Base-by-base conservation (phyloP, 345 rosid genomes). In the Hypericum perforatum region DNA sequence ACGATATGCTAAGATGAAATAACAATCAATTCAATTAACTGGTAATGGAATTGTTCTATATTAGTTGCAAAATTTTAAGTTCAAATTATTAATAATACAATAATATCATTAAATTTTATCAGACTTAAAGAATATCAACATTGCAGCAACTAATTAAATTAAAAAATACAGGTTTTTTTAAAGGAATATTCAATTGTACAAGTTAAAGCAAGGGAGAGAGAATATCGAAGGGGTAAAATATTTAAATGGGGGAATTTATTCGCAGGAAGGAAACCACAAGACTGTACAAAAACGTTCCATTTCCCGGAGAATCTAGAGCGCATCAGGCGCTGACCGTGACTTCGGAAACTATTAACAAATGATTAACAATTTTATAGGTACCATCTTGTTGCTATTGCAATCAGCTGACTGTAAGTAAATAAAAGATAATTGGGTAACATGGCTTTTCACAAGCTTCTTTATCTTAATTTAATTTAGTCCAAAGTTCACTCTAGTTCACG, bases 291-390 rank as follows among this genome's bases (percentile, higher is more conserved):
- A 52, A 39, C 0, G 11, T 39, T 65, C 0, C 83, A 76, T 53
- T 82, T 84, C 77, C 87, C 94, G 70, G 81, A 70, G 89, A 86
- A 81, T 81, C 96, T 91, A 81, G 95, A 78, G 91, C 95, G 97
- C 82, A 86, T 82, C 82, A 82, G 94, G 79, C 85, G 32, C 32
- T 22, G 32, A 22, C 32, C 32, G 4, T 22, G 1, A 4, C 32
- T 22, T 22, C 1, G 32, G 32, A 22, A 22, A 22, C 32, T 22
- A 22, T 22, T 22, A 22, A 22, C 32, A 22, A 22, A 22, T 22
- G 32, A 22, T 22, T 22, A 46, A 39, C 52, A 37, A 22, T 39
- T 12, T 67, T 44, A 16, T 46, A 53, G 61, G 32, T 4, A 22
- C 48, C 43, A 53, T 54, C 41, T 56, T 47, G 49, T 58, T 36